Base-by-base conservation (phyloP, 192 early-diverging fungal genomes). In the Gamsiella multidivaricata region DNA sequence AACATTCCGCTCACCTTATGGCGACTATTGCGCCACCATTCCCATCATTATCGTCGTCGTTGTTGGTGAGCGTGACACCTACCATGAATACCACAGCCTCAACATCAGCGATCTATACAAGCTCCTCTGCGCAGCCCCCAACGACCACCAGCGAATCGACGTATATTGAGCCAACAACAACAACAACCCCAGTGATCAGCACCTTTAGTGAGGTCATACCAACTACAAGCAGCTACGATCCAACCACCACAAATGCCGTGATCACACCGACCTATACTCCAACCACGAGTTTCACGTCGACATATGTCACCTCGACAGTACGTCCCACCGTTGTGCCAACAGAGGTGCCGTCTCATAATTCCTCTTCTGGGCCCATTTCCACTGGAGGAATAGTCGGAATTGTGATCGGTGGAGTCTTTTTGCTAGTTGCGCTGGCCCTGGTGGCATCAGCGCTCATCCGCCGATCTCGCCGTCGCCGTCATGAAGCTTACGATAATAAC, bases 341-440 rank as follows among this genome's bases (percentile, higher is more conserved):
- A 53, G 18, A 31, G 14, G 23, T 47, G 1, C 50, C 59, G 0
- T 8, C 11, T 2, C 8, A 58, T 17, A 41, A 61, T 12, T 20
- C n/a, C 18, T 60, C 54, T 11, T 31, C 15, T 23, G 39, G 8
- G 0, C 14, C 47, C 17, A 5, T 74, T 9, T 54, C 71, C 3
- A 43, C 63, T 4, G 57, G 63, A 0, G 71, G 25, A 9, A 74
- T 74, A n/a, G 49, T 66, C 8, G 71, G 57, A 9, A 74, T 74
- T 12, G 56, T 29, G 7, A 49, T 74, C 3, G 71, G 36, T 5
- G 57, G 49, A 12, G 61, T 31, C 4, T 62, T 61, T 15, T 55
- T 32, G 0, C 23, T 66, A 12, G 23, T 54, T 31, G 62, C 57
- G 2, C 12, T 74, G 23, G 47, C 15, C 2, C 10, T 46, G 8